Conservation (phyloP, 2,329 filamentous ascomycete genomes). For the Aureobasidium musti region DNA sequence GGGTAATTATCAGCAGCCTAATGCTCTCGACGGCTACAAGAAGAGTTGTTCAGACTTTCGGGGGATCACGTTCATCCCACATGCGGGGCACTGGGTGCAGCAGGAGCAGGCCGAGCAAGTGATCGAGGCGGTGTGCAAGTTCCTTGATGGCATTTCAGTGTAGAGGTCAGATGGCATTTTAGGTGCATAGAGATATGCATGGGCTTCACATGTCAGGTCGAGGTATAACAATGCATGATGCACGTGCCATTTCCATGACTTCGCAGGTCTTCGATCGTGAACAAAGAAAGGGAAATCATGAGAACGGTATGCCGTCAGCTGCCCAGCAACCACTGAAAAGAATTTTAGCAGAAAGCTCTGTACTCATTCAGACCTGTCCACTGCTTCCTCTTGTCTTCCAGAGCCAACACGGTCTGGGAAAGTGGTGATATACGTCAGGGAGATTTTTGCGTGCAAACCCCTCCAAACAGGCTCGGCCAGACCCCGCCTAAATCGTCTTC, state of each 20-base stretch:
- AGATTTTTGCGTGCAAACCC: background rate
- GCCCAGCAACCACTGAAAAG: background rate
- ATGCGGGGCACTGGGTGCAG: slow-evolving; percentile 70
- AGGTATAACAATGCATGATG: slow-evolving; percentile 18
- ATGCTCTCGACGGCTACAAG: slow-evolving; percentile 60
- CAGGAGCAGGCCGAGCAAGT: slow-evolving; percentile 64
- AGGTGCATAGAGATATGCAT: slow-evolving; percentile 3
- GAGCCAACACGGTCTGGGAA: background rate
- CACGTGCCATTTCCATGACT: slow-evolving; percentile 12
- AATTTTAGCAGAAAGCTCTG: background rate
- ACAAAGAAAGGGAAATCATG: slow-evolving; percentile 2
- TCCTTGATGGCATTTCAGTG: slow-evolving; percentile 40
- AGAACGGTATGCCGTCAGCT: background rate
- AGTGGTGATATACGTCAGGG: slow-evolving; percentile 10
- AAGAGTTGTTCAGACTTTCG: slow-evolving; percentile 56
- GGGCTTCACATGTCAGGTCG: slow-evolving; percentile 6
- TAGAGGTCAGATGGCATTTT: background rate
- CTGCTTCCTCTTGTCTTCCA: background rate
- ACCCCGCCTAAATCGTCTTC: slow-evolving; percentile 27
- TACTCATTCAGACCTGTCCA: background rate
- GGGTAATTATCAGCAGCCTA: slow-evolving; percentile 68
- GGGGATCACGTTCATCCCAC: slow-evolving; percentile 57
- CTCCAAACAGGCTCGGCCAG: background rate
- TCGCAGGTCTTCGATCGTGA: background rate
- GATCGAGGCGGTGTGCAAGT: slow-evolving; percentile 50